phyloP scores from a whole-genome alignment of 192 early-diverging fungal species.

The Coemansia sp. region DNA sequence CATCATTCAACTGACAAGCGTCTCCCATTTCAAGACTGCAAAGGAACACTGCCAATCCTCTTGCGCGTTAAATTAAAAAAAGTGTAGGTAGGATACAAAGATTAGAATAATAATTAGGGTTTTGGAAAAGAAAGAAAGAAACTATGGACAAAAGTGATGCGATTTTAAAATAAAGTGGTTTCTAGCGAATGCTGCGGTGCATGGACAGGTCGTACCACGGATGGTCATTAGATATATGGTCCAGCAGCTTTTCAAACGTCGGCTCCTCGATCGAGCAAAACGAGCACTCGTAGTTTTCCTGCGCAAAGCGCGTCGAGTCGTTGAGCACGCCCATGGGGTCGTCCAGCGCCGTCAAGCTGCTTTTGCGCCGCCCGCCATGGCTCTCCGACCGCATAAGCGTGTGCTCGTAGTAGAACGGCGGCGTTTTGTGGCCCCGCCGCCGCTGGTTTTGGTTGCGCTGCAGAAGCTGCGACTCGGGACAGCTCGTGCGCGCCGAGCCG shows the following conservation, averaged over 20 bases:
- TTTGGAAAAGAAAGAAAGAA: background rate
- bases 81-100: too few relatives aligned
- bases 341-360: background rate
- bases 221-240: slow-evolving; percentile 22
- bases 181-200: slow-evolving; percentile 30
- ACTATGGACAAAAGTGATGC: too few relatives aligned
- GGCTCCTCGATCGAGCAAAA: slow-evolving; percentile 24
- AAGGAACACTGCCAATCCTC: too few relatives aligned
- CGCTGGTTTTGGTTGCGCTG: slow-evolving; percentile 11
- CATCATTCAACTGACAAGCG: background rate
- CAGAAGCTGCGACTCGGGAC: slow-evolving; percentile 6
- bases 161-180: too few relatives aligned
- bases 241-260: slow-evolving; percentile 21
- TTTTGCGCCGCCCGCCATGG: background rate
- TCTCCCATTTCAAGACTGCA: background rate
- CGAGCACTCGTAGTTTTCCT: slow-evolving; percentile 43
- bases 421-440: slow-evolving; percentile 2
- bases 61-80: too few relatives aligned
- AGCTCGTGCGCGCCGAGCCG: background rate
- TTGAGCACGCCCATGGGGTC: slow-evolving; percentile 2
- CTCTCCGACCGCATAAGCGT: background rate
- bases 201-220: slow-evolving; percentile 40
- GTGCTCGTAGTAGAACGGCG: background rate
- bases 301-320: slow-evolving; percentile 12
- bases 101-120: too few relatives aligned